Conservation (phyloP, 2,329 filamentous ascomycete genomes). For the Colletotrichum phormii region DNA sequence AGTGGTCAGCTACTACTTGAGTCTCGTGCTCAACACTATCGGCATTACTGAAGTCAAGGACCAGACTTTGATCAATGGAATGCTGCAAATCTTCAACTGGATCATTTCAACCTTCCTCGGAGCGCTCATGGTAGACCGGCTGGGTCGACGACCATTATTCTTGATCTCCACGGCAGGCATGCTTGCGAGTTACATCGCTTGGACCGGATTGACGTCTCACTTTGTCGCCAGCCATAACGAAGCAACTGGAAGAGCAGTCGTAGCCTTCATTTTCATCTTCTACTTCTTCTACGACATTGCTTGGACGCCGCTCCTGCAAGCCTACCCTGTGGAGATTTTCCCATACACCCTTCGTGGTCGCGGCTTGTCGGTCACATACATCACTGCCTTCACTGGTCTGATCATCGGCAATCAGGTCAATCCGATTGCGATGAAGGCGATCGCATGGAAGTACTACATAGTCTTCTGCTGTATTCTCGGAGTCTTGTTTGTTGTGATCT, state of each 20-base stretch:
- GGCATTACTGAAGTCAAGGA: slow-evolving; percentile 47
- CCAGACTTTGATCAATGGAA: slow-evolving; percentile 55
- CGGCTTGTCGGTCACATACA: slow-evolving; percentile 34
- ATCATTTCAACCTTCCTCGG: slow-evolving; percentile 42
- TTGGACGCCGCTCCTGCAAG: slow-evolving; percentile 32
- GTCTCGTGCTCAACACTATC: slow-evolving; percentile 44
- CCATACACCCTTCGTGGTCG: slow-evolving; percentile 36
- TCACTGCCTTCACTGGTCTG: slow-evolving; percentile 42
- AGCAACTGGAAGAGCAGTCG: slow-evolving; percentile 38
- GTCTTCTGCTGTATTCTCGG: slow-evolving; percentile 38
- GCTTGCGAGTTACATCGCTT: slow-evolving; percentile 42
- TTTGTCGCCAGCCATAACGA: slow-evolving; percentile 13
- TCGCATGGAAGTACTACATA: slow-evolving; percentile 40
- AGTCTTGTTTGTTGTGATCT: slow-evolving; percentile 38
- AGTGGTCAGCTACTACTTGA: slow-evolving; percentile 53
- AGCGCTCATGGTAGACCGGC: slow-evolving; percentile 56
- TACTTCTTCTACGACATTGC: slow-evolving; percentile 36
- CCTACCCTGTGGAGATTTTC: slow-evolving; percentile 39
- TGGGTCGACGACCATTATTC: slow-evolving; percentile 53
- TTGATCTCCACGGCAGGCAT: slow-evolving; percentile 50
- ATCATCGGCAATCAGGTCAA: slow-evolving; percentile 52
- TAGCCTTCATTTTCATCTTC: slow-evolving; percentile 37
- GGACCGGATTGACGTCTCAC: slow-evolving; percentile 37
- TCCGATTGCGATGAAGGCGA: slow-evolving; percentile 52
- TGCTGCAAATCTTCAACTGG: slow-evolving; percentile 30